phyloP scores from a whole-genome alignment of 2,329 filamentous ascomycete genomes.

The Xylaria multiplex region DNA sequence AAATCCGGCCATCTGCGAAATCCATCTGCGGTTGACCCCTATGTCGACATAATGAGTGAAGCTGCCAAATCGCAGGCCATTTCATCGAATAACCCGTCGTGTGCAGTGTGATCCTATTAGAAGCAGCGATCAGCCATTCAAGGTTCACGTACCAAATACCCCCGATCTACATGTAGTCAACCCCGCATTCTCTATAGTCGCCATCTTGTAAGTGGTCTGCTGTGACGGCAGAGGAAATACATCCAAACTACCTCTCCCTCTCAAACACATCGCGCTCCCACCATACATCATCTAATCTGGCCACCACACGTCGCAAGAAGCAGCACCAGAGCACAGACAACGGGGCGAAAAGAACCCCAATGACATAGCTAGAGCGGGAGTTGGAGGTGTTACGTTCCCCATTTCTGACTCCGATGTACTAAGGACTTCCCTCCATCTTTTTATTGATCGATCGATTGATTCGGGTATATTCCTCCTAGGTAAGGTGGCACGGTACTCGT shows the following conservation, averaged over 20 bases:
- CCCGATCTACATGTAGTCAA: slow-evolving; percentile 15
- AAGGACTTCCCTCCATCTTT: slow-evolving; percentile 18
- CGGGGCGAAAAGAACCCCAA: slow-evolving; percentile 8
- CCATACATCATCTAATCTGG: slow-evolving; percentile 2
- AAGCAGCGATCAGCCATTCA: slow-evolving; percentile 31
- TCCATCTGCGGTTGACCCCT: no score
- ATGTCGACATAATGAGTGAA: not conserved
- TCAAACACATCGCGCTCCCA: slow-evolving; percentile 11
- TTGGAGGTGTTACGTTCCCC: slow-evolving; percentile 30
- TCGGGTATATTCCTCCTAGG: slow-evolving; percentile 29
- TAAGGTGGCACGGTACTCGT: not conserved
- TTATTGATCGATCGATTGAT: slow-evolving; percentile 26
- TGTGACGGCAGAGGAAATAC: slow-evolving; percentile 31
- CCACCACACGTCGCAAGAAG: slow-evolving; percentile 28
- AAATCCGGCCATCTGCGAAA: not conserved
- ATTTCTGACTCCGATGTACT: slow-evolving; percentile 20
- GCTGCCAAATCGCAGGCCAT: not conserved
- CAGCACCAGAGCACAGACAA: slow-evolving; percentile 17
- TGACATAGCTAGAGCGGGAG: not conserved
- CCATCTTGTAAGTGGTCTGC: slow-evolving; percentile 33
- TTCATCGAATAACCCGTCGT: not conserved
- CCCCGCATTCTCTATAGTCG: slow-evolving; percentile 37
- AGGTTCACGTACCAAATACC: slow-evolving; percentile 23
- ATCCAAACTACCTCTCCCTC: slow-evolving; percentile 29
- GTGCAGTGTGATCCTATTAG: slow-evolving; percentile 27